phyloP scores from a whole-genome alignment of 164 flowering plant genomes.

The Cinnamomum micranthum region DNA sequence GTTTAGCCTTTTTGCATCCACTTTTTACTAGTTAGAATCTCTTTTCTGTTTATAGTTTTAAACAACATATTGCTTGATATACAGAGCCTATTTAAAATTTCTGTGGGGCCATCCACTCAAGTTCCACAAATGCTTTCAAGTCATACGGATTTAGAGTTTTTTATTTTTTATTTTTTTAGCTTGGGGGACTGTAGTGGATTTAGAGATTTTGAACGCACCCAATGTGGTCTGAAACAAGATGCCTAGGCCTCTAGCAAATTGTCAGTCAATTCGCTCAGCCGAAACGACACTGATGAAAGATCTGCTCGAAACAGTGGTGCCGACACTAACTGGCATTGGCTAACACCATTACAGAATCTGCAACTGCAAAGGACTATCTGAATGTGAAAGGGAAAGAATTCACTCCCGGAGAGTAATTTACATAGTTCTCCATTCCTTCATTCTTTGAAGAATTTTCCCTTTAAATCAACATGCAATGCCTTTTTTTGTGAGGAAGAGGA shows the following conservation, averaged over 20 bases:
- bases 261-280: conserved; percentile 7
- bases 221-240: conserved; percentile 14
- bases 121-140: conserved; percentile 8
- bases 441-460: conserved; percentile 4
- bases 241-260: conserved; percentile 12
- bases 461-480: conserved; percentile 15
- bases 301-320: conserved; percentile 18
- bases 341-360: conserved; percentile 60
- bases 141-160: neutral
- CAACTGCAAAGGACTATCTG: conserved; percentile 14
- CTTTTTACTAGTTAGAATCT: too few relatives aligned
- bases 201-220: conserved; percentile 1
- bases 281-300: conserved; percentile 10
- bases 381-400: conserved; percentile 17
- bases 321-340: conserved; percentile 55
- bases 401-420: conserved; percentile 10
- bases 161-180: too few relatives aligned
- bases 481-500: conserved; percentile 18
- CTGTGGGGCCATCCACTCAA: too few relatives aligned
- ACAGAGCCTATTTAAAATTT: too few relatives aligned
- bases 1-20: too few relatives aligned
- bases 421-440: conserved; percentile 18
- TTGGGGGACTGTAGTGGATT: too few relatives aligned
- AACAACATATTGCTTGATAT: too few relatives aligned
- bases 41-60: too few relatives aligned